These are phyloP conservation scores for Gossypium rotundifolium DNA, from an alignment of 345 rosid species.

Conservation along the genomic window DNA sequence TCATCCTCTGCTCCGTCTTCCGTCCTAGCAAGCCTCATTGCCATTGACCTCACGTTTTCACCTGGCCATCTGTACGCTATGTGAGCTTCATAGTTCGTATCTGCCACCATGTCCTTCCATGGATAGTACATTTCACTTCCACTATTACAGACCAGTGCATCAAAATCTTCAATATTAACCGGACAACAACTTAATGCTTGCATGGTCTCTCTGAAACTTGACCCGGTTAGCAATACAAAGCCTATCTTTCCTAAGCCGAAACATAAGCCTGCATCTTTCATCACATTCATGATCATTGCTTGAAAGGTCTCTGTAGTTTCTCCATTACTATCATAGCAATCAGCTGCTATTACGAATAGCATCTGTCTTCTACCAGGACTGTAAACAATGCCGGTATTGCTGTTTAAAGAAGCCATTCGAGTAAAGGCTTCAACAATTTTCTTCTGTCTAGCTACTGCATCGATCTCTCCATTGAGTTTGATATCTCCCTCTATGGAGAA, in stretches of 20 bases:
- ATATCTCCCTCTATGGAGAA: slow-evolving; percentile 75
- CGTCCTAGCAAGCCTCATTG: slow-evolving; percentile 39
- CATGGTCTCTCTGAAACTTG: slow-evolving; percentile 49
- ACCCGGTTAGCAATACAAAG: slow-evolving; percentile 60
- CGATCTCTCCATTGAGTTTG: slow-evolving; percentile 60
- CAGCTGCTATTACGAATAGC: slow-evolving; percentile 68
- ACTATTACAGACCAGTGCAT: slow-evolving; percentile 77
- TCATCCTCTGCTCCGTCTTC: slow-evolving; percentile 53
- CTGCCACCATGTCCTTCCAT: slow-evolving; percentile 69
- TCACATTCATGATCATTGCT: slow-evolving; percentile 53
- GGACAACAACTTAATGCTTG: slow-evolving; percentile 44
- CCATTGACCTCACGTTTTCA: slow-evolving; percentile 55
- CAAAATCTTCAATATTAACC: slow-evolving; percentile 66
- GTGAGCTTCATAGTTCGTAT: slow-evolving; percentile 65
- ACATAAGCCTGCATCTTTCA: slow-evolving; percentile 51
- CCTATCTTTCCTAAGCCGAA: slow-evolving; percentile 48
- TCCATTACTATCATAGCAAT: slow-evolving; percentile 50
- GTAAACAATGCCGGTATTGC: slow-evolving; percentile 34
- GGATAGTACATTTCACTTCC: slow-evolving; percentile 80
- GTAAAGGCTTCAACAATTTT: slow-evolving; percentile 59
- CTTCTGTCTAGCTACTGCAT: slow-evolving; percentile 59
- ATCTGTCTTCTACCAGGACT: slow-evolving; percentile 71
- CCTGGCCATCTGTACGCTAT: slow-evolving; percentile 87
- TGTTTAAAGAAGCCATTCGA: slow-evolving; percentile 42
- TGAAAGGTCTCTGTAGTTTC: slow-evolving; percentile 33